Conservation (phyloP, 257 asterid genomes). For the Mentha longifolia region DNA sequence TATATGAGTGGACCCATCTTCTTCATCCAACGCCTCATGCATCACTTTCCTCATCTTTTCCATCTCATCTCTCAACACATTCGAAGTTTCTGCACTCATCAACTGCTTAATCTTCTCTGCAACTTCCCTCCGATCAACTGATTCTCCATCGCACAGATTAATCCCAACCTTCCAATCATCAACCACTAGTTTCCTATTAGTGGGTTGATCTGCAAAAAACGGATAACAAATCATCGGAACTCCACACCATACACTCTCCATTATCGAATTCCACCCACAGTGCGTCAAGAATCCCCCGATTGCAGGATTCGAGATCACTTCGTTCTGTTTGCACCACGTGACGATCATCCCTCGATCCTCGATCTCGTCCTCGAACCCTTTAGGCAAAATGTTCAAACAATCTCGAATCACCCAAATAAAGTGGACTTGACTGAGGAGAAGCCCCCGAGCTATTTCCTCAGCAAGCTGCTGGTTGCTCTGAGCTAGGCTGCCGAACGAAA, state of each 20-base stretch:
- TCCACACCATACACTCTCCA: constrained; percentile 46
- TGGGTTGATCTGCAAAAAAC: constrained; percentile 41
- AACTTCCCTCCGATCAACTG: constrained; percentile 8
- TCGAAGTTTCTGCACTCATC: constrained; percentile 21
- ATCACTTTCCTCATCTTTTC: constrained; percentile 18
- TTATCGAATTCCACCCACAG: constrained; percentile 45
- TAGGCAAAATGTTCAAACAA: constrained; percentile 30
- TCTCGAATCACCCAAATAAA: constrained; percentile 34
- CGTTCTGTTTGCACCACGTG: constrained; percentile 58
- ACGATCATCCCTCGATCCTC: constrained; percentile 45
- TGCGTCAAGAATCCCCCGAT: constrained; percentile 49
- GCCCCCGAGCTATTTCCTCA: constrained; percentile 32
- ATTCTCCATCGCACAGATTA: neutral
- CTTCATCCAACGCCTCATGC: constrained; percentile 24
- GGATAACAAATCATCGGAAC: constrained; percentile 50
- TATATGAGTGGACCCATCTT: constrained; percentile 24
- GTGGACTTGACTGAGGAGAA: constrained; percentile 32
- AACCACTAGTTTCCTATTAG: constrained; percentile 40
- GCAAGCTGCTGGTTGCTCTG: constrained; percentile 13
- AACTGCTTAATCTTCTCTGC: constrained; percentile 20
- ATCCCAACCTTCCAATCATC: constrained; percentile 29
- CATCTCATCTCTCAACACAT: constrained; percentile 21
- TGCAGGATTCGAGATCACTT: constrained; percentile 45
- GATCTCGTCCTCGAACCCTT: constrained; percentile 33
- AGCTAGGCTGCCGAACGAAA: constrained; percentile 36